Base-by-base conservation (phyloP, 2,329 filamentous ascomycete species). In the Emmonsiellopsis sp. region DNA sequence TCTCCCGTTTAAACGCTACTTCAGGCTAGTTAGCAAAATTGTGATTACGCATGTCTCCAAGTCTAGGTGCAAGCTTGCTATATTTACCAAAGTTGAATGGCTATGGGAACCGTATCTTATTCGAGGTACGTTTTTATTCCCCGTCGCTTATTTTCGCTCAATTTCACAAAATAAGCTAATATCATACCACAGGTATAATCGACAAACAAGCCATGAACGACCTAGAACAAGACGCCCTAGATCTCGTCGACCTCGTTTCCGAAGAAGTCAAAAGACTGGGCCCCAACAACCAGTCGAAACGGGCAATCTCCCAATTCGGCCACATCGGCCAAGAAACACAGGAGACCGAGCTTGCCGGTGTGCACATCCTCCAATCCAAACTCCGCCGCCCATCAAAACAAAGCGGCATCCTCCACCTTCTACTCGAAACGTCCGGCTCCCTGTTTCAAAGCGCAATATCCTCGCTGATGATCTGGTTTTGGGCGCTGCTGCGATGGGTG, bases 41-140 rank as follows among this genome's bases (percentile, higher is more conserved):
- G 89, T 96, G 58, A 93, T 98, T 58, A 96, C 93, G 2, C 89
- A 97, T 65, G 80, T 92, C 56, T 84, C 89, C 51, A 97, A 97
- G 72, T 90, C 88, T 10, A 90, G 86, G 68, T 95, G 89, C 70
- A 96, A 93, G 72, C 80, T 98, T 53, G 86, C 90, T 30, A 82
- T 97, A 43, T 95, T 89, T 70, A 87, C 85, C 51, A 87, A 86
- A 63, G 82, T 95, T n/a, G 87, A 89, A 61, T 97, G 93, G 93
- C 79, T 82, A 30, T 86, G 83, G 59, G 75, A 80, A 52, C 84
- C 84, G 9, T 75, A 66, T 48, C 64, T 77, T 32, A 67, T 76
- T 41, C 70, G 72, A 63, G 65, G 74, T 73, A 59, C 65, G 71
- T 63, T 15, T 9, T 20, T 15, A 26, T 26, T 41, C 7, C 2